Percentiles rank a stretch among this genome's conserved stretches.
Evolutionary conservation across 345 rosid species (phyloP).

Genomic region (Nasturtium officinale): DNA sequence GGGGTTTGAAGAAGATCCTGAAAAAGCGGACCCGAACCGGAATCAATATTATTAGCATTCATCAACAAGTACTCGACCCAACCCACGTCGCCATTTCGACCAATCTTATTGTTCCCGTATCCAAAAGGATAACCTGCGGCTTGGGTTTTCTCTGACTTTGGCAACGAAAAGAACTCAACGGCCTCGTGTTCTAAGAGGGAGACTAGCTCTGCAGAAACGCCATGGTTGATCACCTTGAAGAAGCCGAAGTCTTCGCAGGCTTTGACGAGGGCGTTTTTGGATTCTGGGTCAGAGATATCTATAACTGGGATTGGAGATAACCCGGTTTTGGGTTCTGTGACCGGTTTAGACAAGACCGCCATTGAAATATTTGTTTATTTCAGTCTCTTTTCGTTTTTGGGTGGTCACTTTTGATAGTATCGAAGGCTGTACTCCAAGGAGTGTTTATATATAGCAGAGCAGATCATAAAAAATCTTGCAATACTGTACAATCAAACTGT

Average conservation of each 20-base stretch:
- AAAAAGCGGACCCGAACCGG: conserved; percentile 29
- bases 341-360: conserved; percentile 40
- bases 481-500: conserved; percentile 23
- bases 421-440: not conserved
- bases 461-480: conserved; percentile 2
- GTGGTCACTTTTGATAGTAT: conserved; percentile 11
- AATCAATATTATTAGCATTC: conserved; percentile 48
- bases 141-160: conserved; percentile 61
- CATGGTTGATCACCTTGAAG: conserved; percentile 83
- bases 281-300: conserved; percentile 49
- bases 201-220: conserved; percentile 58
- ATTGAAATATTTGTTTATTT: conserved; percentile 11
- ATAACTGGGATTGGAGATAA: conserved; percentile 48
- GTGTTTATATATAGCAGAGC: conserved; percentile 33
- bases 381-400: not conserved
- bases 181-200: conserved; percentile 59
- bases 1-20: conserved; percentile 44
- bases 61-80: conserved; percentile 78
- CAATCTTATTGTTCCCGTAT: conserved; percentile 71
- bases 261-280: conserved; percentile 46
- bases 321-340: conserved; percentile 9
- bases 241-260: conserved; percentile 74
- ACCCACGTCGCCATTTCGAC: conserved; percentile 74
- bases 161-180: conserved; percentile 59
- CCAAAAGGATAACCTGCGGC: conserved; percentile 71